phyloP scores from a whole-genome alignment of 108 stramenopile species.

The Chaetoceros muelleri region DNA sequence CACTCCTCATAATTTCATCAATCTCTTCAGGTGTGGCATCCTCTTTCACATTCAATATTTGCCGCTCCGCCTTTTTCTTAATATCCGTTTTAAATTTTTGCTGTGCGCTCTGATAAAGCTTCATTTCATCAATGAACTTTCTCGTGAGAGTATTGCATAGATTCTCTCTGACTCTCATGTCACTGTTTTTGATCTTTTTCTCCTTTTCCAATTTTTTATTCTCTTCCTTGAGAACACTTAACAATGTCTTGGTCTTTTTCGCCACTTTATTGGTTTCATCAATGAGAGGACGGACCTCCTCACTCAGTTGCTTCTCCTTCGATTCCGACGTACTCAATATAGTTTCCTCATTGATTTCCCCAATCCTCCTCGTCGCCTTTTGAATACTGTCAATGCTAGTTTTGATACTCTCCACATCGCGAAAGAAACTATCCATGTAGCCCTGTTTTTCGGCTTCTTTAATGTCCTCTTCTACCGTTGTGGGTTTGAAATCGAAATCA shows the following conservation, averaged over 20 bases:
- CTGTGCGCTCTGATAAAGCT: slow-evolving; percentile 90
- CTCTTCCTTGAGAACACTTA: slow-evolving; percentile 76
- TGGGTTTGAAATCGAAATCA: slow-evolving; percentile 3
- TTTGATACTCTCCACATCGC: slow-evolving; percentile 76
- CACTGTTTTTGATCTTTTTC: slow-evolving; percentile 36
- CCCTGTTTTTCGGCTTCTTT: slow-evolving; percentile 20
- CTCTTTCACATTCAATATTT: slow-evolving; percentile 93
- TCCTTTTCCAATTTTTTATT: slow-evolving; percentile 61
- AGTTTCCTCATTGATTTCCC: slow-evolving; percentile 60
- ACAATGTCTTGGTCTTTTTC: slow-evolving; percentile 66
- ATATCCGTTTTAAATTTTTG: slow-evolving; percentile 95
- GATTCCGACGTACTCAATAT: slow-evolving; percentile 66
- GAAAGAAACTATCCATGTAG: slow-evolving; percentile 77
- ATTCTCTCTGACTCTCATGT: slow-evolving; percentile 83
- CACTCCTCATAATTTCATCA: slow-evolving; percentile 85
- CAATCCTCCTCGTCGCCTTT: slow-evolving; percentile 58
- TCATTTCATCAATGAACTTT: slow-evolving; percentile 98
- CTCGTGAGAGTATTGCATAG: slow-evolving; percentile 88
- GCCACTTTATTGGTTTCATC: slow-evolving; percentile 69
- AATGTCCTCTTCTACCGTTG: not conserved
- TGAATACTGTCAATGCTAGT: slow-evolving; percentile 59
- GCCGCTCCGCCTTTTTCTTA: slow-evolving; percentile 89
- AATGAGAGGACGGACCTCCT: slow-evolving; percentile 53
- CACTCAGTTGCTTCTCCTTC: slow-evolving; percentile 58
- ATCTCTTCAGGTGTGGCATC: slow-evolving; percentile 96